A percentile compares a stretch with the other conserved stretches of the same genome.
phyloP scores from a whole-genome alignment of 306 rosid species.

The Crotalaria pallida region DNA sequence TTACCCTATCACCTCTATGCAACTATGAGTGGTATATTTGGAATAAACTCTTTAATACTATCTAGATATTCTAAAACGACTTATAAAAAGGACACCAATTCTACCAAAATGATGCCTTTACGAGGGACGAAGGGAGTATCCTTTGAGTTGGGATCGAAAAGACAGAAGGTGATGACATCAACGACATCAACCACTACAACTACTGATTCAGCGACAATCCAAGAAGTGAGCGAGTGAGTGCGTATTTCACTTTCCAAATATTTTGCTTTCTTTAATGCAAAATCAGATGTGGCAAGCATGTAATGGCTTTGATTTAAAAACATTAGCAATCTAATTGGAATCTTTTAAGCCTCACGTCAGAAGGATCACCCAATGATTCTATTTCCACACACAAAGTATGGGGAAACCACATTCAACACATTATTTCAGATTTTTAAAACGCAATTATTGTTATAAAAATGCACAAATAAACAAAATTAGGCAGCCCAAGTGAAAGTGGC shows the following conservation, averaged over 20 bases:
- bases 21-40: too few species aligned
- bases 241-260: slow-evolving; percentile 28
- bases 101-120: too few species aligned
- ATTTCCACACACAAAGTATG: slow-evolving; percentile 10
- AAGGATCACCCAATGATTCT: slow-evolving; percentile 47
- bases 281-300: slow-evolving; percentile 60
- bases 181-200: slow-evolving; percentile 31
- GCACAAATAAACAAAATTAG: not conserved
- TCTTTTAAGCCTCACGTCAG: slow-evolving; percentile 42
- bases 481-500: slow-evolving; percentile 9
- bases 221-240: slow-evolving; percentile 28
- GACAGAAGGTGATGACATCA: slow-evolving; percentile 40
- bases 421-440: not conserved
- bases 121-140: too few species aligned
- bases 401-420: not conserved
- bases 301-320: slow-evolving; percentile 25
- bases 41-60: too few species aligned
- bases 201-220: slow-evolving; percentile 29
- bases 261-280: slow-evolving; percentile 12
- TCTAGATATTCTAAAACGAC: too few species aligned
- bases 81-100: too few species aligned
- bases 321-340: slow-evolving; percentile 32
- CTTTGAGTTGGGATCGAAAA: slow-evolving; percentile 66
- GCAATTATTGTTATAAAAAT: not conserved
- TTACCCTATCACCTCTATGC: too few species aligned